Evolutionary conservation across 345 rosid genomes (phyloP).

Genomic region (Rhizophora apiculata): DNA sequence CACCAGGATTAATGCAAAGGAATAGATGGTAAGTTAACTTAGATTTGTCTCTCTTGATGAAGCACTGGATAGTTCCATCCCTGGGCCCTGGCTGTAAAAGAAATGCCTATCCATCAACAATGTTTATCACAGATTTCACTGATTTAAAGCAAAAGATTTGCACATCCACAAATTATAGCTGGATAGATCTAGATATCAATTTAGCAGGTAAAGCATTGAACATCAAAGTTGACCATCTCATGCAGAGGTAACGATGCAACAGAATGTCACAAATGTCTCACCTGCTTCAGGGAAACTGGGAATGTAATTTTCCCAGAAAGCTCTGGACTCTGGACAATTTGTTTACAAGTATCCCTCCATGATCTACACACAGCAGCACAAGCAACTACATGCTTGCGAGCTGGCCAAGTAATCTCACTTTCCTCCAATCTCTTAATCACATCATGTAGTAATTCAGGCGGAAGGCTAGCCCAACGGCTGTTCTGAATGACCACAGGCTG

Average conservation of each 20-base stretch:
- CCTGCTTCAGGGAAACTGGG: conserved; percentile 19
- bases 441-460: conserved; percentile 6
- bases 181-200: background rate
- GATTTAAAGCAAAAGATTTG: background rate
- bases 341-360: conserved; percentile 11
- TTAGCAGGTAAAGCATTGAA: background rate
- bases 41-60: conserved; percentile 13
- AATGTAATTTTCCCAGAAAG: conserved; percentile 15
- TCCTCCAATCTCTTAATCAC: conserved; percentile 13
- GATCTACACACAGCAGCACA: conserved; percentile 13
- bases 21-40: conserved; percentile 12
- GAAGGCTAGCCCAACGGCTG: conserved; percentile 12
- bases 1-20: conserved; percentile 11
- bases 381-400: conserved; percentile 14
- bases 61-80: conserved; percentile 12
- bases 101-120: background rate
- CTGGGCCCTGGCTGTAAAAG: conserved; percentile 14
- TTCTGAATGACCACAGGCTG: conserved; percentile 7
- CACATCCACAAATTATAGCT: background rate
- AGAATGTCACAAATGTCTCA: background rate
- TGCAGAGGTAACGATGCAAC: background rate
- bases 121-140: background rate
- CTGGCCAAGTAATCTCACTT: conserved; percentile 9
- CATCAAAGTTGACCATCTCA: background rate
- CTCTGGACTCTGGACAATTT: conserved; percentile 11